Conservation (phyloP, 2,329 filamentous ascomycete species). For the Cladorrhinum sp. region DNA sequence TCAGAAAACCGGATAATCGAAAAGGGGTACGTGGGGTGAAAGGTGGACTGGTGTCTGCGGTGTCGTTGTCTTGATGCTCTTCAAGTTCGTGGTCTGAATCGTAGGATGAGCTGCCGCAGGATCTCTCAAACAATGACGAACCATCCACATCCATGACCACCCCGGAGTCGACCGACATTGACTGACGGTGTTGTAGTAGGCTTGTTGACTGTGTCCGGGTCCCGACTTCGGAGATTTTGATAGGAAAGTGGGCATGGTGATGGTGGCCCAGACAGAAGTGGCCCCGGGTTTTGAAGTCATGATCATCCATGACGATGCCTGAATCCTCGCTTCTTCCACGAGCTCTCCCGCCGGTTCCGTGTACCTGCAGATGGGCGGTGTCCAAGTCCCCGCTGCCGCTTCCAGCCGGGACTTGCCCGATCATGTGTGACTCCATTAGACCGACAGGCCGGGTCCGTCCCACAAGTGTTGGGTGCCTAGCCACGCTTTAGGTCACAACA, state of each 20-base stretch:
- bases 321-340: neutral
- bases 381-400: neutral
- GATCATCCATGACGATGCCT: neutral
- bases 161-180: constrained; percentile 3
- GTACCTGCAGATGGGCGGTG: neutral
- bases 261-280: neutral
- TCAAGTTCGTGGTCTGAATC: neutral
- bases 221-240: neutral
- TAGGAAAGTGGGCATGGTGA: neutral
- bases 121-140: neutral
- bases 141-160: neutral
- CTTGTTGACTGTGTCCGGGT: neutral
- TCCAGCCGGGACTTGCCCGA: neutral
- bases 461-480: neutral
- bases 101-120: neutral
- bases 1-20: neutral
- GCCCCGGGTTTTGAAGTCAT: neutral
- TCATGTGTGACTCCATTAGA: neutral
- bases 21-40: neutral
- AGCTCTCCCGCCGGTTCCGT: neutral
- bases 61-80: neutral
- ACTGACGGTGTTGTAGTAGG: neutral
- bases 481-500: neutral
- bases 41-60: neutral
- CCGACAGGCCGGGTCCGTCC: neutral